phyloP scores from a whole-genome alignment of 2,329 filamentous ascomycete genomes.

The Cryphonectria naterciae region DNA sequence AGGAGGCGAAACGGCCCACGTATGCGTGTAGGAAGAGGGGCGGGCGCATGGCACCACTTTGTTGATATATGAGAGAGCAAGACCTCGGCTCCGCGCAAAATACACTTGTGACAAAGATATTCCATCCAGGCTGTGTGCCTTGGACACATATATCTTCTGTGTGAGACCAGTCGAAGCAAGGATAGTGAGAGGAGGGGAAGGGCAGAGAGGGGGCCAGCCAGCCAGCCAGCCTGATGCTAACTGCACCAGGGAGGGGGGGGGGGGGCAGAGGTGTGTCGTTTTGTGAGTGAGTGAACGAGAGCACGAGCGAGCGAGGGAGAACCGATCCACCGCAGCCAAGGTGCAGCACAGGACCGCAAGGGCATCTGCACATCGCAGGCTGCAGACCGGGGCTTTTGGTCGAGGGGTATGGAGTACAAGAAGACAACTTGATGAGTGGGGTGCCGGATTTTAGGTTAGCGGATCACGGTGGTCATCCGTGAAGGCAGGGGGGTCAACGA shows the following conservation, averaged over 20 bases:
- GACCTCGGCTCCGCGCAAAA: neutral
- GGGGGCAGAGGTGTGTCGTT: neutral
- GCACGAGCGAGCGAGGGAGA: neutral
- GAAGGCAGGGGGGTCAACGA: slow-evolving; percentile 18
- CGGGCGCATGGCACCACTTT: neutral
- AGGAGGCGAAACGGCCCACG: neutral
- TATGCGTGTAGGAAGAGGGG: neutral
- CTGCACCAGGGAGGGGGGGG: neutral
- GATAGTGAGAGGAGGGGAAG: neutral
- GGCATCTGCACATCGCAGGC: slow-evolving; percentile 20
- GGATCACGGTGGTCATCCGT: slow-evolving; percentile 24
- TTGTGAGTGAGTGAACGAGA: neutral
- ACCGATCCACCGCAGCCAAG: neutral
- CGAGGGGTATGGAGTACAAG: neutral
- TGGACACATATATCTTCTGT: neutral
- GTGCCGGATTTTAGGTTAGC: slow-evolving; percentile 28
- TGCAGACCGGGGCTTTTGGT: slow-evolving; percentile 15
- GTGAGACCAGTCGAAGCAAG: neutral
- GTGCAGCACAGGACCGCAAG: neutral
- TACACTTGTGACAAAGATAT: neutral
- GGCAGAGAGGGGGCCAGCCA: neutral
- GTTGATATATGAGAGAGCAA: neutral
- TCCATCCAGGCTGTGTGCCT: neutral
- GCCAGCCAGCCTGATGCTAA: neutral
- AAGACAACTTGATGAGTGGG: slow-evolving; percentile 18